Base-by-base conservation (phyloP, 2,329 filamentous ascomycete genomes). In the Mycosphaerella sp. region DNA sequence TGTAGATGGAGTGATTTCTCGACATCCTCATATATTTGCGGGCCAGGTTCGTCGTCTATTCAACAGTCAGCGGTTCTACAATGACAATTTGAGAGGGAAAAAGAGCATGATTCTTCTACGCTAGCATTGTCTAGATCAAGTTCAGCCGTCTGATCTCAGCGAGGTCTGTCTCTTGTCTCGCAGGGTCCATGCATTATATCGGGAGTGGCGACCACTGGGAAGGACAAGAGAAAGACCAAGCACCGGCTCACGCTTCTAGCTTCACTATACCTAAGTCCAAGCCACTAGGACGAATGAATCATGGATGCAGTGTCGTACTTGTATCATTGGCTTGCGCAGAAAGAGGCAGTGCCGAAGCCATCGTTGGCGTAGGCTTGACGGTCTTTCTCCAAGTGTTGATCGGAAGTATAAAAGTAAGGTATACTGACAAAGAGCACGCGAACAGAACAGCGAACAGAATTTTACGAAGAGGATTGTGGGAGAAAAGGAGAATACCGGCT, bases 101-200 rank as follows among this genome's bases (percentile, higher is more conserved):
- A 7, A 64, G 63, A 73, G 73, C 74, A 77, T 75, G 73, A 75
- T 75, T 70, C 73, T 76, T 48, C 41, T 41, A 52, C 73, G 74
- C 73, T 74, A 71, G 73, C 65, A 68, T 76, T 73, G 70, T 71
- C 73, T 70, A 73, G 73, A 73, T 75, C 73, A 75, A 76, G 73
- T 76, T 76, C 71, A 74, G 62, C 74, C 74, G 74, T 76, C 69
- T 76, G 59, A 64, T 76, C 74, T 76, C 74, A 76, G 74, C 74
- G 50, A 60, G 60, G 60, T 30, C 41, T 25, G 16, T 21, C 7
- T 34, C 40, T n/a, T 39, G 32, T 42, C 30, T n/a, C 3, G 21
- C 10, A 46, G 12, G 8, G 41, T 30, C 14, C 5, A 27, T 25
- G 21, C 25, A 8, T 13, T n/a, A 14, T 14, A 6, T 21, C n/a